Percentiles rank a stretch among this genome's conserved stretches.
Conservation (phyloP, 495 filamentous ascomycete genomes). For the Stereocaulon alpinum region DNA sequence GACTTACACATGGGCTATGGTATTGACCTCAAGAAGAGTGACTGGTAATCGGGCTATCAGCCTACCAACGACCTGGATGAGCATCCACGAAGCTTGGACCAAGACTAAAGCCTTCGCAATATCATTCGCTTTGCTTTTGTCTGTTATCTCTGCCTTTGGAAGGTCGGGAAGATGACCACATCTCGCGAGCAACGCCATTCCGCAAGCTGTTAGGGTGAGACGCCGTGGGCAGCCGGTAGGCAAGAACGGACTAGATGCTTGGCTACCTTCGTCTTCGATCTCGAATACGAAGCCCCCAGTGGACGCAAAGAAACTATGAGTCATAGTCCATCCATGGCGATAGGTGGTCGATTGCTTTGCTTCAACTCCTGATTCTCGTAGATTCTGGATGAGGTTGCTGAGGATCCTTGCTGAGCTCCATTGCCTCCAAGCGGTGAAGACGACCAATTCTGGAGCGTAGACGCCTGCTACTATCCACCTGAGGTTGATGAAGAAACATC, state of each 20-base stretch:
- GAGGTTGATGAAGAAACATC: neutral
- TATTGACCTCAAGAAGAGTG: conserved; percentile 25
- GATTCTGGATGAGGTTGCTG: neutral
- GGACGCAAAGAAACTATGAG: conserved; percentile 13
- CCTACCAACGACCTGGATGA: conserved; percentile 20
- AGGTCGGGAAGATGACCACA: conserved; percentile 14
- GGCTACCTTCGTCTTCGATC: neutral
- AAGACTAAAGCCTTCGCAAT: conserved; percentile 19
- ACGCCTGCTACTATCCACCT: conserved; percentile 9
- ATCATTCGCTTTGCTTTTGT: conserved; percentile 25
- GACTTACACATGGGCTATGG: conserved; percentile 17
- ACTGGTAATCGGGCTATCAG: conserved; percentile 14
- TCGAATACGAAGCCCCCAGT: conserved; percentile 18
- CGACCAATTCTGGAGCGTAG: conserved; percentile 10
- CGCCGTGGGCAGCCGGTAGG: neutral
- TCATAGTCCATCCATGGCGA: neutral
- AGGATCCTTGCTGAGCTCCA: conserved; percentile 8
- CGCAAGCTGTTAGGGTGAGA: conserved; percentile 15
- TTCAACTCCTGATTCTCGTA: no score
- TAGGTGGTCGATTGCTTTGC: no score
- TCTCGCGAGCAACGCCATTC: conserved; percentile 17
- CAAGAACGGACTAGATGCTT: neutral
- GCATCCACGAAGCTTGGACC: conserved; percentile 24
- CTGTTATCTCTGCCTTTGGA: conserved; percentile 15
- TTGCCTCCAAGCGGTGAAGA: conserved; percentile 15